Evolutionary conservation across 208 protist genomes (phyloP).

Genomic region (Leishmania mexicana): DNA sequence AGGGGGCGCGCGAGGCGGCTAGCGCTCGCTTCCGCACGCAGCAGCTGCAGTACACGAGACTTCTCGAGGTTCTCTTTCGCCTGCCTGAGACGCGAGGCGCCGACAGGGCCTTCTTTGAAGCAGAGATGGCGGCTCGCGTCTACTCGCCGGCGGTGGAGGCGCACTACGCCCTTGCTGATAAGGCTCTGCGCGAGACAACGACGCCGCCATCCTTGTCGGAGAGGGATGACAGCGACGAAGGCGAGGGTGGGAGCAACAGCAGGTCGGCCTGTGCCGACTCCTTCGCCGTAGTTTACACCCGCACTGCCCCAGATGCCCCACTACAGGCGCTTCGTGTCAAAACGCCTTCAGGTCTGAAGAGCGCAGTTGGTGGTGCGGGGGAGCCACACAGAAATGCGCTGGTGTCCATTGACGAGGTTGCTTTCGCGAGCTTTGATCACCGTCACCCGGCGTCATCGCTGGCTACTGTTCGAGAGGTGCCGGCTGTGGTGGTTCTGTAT

Average conservation of each 20-base stretch:
- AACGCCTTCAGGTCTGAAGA: neutral
- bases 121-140: slow-evolving; percentile 54
- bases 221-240: neutral
- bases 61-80: slow-evolving; percentile 21
- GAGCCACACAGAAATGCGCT: neutral
- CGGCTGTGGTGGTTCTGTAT: slow-evolving; percentile 52
- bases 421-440: slow-evolving; percentile 13
- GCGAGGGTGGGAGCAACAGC: neutral
- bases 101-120: slow-evolving; percentile 31
- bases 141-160: slow-evolving; percentile 69
- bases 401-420: slow-evolving; percentile 4
- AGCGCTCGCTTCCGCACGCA: slow-evolving; percentile 36
- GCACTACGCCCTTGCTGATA: slow-evolving; percentile 56
- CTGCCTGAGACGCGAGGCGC: slow-evolving; percentile 14
- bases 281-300: slow-evolving; percentile 25
- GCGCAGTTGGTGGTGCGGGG: neutral
- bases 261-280: slow-evolving; percentile 13
- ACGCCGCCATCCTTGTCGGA: neutral
- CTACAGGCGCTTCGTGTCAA: neutral
- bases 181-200: slow-evolving; percentile 1
- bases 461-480: slow-evolving; percentile 1
- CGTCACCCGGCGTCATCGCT: neutral
- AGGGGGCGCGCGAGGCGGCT: neutral
- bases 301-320: neutral
- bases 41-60: slow-evolving; percentile 34